Evolutionary conservation across 805 yeast species (phyloP), one percentile per base, ranked within the genome.

Genomic region (Candida adriatica): DNA sequence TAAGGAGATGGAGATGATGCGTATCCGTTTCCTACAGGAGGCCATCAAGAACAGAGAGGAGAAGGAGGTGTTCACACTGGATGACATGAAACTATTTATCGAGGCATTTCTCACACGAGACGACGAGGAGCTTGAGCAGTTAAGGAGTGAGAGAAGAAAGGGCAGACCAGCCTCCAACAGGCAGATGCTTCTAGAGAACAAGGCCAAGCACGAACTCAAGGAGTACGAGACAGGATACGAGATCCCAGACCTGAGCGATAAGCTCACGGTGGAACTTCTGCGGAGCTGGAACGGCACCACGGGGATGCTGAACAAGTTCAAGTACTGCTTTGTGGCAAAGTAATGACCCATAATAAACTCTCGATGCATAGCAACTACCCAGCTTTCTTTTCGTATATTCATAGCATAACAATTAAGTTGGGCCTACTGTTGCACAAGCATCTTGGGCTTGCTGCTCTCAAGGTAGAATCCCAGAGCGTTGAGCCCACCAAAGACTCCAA

Each of bases 81-180:
- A 68, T 0, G 90, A 87, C 18, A 64, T 79, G 46, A 70, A 75
- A 42, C 51, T 61, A 1, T 70, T 87, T 38, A 65, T 84, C 30
- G 72, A 71, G 37, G 71, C 72, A 23, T 84, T 66, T 44, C 61
- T 88, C 10, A 54, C 68, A 11, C 70, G 95, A 54, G 79, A 78
- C 48, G 83, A 80, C 47, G 86, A 73, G 11, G 96, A 88, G 52
- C 53, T 90, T 31, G 70, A 70, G n/a, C 63, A 63, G 31, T 61
- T 84, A 34, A 71, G 68, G 39, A 57, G 53, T 5, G 73, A 68
- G 33, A 73, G 95, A 63, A 73, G 95, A 52, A 75, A 87, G n/a
- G 94, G 94, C 13, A 71, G 97, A 60, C 95, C 98, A 8, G 69
- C 83, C 13, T 58, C 82, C 6, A 72, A 70, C 38, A 75, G 75